These are phyloP conservation scores for Camelina sativa DNA, from an alignment of 345 rosid species.

Conservation along the genomic window DNA sequence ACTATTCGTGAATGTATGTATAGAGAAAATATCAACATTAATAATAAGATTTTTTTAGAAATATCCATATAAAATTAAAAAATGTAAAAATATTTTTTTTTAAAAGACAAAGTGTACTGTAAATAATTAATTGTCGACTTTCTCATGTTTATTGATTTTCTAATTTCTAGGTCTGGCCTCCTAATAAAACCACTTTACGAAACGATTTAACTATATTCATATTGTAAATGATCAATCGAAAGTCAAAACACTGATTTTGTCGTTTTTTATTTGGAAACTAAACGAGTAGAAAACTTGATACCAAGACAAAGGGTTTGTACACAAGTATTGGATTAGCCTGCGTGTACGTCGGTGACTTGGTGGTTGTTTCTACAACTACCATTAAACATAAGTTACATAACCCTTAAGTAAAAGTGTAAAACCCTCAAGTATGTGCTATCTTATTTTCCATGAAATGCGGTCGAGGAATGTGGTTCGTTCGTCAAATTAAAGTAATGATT, in stretches of 20 bases:
- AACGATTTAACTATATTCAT: neutral
- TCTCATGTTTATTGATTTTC: neutral
- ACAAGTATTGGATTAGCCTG: neutral
- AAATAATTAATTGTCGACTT: neutral
- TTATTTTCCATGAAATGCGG: constrained; percentile 42
- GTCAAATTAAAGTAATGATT: constrained; percentile 30
- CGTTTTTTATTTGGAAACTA: neutral
- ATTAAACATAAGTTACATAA: constrained; percentile 11
- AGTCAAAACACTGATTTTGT: neutral
- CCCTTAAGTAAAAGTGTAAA: neutral
- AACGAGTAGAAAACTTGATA: neutral
- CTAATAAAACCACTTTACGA: neutral
- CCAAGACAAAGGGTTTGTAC: neutral
- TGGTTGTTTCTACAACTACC: neutral
- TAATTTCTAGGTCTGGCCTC: neutral
- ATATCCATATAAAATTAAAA: neutral
- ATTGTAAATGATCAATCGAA: neutral
- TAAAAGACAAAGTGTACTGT: neutral
- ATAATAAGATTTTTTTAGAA: neutral
- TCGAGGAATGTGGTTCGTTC: constrained; percentile 40
- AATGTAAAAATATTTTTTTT: no score
- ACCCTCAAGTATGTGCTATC: constrained; percentile 6
- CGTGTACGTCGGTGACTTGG: constrained; percentile 11
- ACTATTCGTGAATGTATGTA: neutral
- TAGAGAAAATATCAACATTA: neutral